Evolutionary conservation across 192 early-diverging fungal species (phyloP).

Genomic region (Endogone sp.): DNA sequence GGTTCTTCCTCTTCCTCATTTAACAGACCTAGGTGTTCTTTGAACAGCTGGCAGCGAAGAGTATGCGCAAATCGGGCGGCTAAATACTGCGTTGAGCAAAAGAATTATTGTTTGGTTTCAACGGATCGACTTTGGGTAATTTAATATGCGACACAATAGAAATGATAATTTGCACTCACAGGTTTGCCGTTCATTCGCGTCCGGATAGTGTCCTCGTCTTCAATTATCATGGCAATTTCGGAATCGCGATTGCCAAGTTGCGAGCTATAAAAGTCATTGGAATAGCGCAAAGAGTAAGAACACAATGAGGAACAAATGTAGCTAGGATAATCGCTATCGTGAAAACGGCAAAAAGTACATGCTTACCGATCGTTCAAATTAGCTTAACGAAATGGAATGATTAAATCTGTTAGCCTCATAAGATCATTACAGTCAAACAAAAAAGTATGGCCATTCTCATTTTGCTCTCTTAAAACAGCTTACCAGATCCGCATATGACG

Average conservation of each 20-base stretch:
- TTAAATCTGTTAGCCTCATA: too few species aligned
- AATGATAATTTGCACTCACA: constrained; percentile 26
- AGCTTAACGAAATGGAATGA: too few species aligned
- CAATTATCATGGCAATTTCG: constrained; percentile 84
- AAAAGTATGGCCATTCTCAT: not conserved
- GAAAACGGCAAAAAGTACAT: too few species aligned
- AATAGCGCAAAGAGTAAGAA: too few species aligned
- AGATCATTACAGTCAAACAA: too few species aligned
- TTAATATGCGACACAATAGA: not conserved
- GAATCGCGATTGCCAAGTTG: constrained; percentile 82
- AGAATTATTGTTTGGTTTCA: too few species aligned
- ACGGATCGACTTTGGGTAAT: too few species aligned
- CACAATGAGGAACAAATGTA: too few species aligned
- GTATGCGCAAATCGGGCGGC: constrained; percentile 69
- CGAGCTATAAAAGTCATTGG: constrained; percentile 49
- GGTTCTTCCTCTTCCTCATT: constrained; percentile 27
- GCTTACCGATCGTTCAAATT: constrained; percentile 70
- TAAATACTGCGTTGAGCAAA: constrained; percentile 45
- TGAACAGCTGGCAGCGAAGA: constrained; percentile 71
- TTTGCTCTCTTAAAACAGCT: constrained; percentile 1
- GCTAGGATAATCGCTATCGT: too few species aligned
- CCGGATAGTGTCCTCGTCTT: constrained; percentile 66
- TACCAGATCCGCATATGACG: constrained; percentile 76
- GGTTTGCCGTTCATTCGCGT: constrained; percentile 69
- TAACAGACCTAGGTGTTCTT: constrained; percentile 78